A percentile compares a stretch with the other conserved stretches of the same genome.
phyloP scores from a whole-genome alignment of 441 rosid genomes.

The Populus tomentosa region DNA sequence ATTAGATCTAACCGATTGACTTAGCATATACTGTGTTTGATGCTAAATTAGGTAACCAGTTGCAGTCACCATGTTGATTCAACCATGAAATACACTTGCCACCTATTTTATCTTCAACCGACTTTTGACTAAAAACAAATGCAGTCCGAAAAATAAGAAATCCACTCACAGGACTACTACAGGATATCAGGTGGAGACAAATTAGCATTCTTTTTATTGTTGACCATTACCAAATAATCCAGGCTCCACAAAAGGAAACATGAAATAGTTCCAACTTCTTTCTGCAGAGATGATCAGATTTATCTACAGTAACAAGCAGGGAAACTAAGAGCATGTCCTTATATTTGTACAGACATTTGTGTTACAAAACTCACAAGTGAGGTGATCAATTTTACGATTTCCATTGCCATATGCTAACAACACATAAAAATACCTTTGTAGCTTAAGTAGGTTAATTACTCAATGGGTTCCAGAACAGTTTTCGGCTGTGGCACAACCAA shows the following conservation, averaged over 20 bases:
- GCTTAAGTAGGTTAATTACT: not conserved
- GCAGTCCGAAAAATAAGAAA: not conserved
- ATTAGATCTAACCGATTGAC: not conserved
- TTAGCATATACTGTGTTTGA: not conserved
- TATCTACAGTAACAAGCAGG: not conserved
- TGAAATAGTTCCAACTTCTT: not conserved
- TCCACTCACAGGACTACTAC: not conserved
- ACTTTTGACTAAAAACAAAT: not conserved
- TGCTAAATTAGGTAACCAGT: constrained; percentile 1
- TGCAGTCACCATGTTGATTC: too few relatives aligned
- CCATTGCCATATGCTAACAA: not conserved
- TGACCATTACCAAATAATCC: not conserved
- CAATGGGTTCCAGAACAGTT: not conserved
- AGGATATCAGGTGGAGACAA: not conserved
- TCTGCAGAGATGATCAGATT: constrained; percentile 6
- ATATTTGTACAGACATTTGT: not conserved
- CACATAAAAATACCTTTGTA: not conserved
- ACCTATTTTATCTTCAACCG: not conserved
- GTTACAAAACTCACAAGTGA: not conserved
- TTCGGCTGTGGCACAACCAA: not conserved
- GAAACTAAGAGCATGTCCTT: not conserved
- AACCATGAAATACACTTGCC: too few relatives aligned
- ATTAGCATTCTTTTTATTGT: not conserved
- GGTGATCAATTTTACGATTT: not conserved
- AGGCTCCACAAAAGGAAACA: not conserved